Conservation (phyloP, 1,139 yeast species). For the Yamadazyma mexicana region DNA sequence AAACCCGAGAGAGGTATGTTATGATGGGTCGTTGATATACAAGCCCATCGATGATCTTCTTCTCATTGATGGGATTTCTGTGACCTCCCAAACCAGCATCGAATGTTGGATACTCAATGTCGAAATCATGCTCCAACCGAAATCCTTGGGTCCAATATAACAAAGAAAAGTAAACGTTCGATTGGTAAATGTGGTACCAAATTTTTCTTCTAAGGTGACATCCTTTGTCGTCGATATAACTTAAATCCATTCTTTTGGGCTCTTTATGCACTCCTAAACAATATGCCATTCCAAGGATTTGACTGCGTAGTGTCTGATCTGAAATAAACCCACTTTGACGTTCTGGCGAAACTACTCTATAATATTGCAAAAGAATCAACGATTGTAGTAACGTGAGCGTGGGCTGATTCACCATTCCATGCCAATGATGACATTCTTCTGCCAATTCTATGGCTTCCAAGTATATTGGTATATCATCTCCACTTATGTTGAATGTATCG, state of each 20-base stretch:
- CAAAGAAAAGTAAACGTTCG: conserved; percentile 8
- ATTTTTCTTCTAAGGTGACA: conserved; percentile 49
- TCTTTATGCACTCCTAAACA: conserved; percentile 55
- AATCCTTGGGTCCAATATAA: conserved; percentile 6
- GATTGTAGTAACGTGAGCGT: conserved; percentile 51
- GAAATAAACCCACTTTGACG: conserved; percentile 22
- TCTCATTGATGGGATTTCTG: conserved; percentile 11
- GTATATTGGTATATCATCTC: conserved; percentile 21
- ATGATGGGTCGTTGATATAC: conserved; percentile 4
- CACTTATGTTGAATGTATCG: conserved; percentile 8
- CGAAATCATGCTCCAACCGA: conserved; percentile 10
- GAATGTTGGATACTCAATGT: conserved; percentile 11
- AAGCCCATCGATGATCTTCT: conserved; percentile 9
- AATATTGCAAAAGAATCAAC: conserved; percentile 29
- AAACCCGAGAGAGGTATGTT: background rate
- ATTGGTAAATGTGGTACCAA: conserved; percentile 23
- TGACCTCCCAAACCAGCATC: conserved; percentile 7
- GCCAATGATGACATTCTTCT: conserved; percentile 33
- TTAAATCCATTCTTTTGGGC: conserved; percentile 32
- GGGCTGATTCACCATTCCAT: conserved; percentile 38
- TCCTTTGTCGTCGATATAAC: conserved; percentile 21
- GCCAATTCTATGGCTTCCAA: conserved; percentile 33
- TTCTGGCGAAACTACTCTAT: conserved; percentile 32
- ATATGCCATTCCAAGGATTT: conserved; percentile 49
- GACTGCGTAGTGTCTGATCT: conserved; percentile 26